Percentiles rank a stretch among this genome's conserved stretches.
Conservation (phyloP, 2,329 filamentous ascomycete genomes). For the Colletotrichum sublineola region DNA sequence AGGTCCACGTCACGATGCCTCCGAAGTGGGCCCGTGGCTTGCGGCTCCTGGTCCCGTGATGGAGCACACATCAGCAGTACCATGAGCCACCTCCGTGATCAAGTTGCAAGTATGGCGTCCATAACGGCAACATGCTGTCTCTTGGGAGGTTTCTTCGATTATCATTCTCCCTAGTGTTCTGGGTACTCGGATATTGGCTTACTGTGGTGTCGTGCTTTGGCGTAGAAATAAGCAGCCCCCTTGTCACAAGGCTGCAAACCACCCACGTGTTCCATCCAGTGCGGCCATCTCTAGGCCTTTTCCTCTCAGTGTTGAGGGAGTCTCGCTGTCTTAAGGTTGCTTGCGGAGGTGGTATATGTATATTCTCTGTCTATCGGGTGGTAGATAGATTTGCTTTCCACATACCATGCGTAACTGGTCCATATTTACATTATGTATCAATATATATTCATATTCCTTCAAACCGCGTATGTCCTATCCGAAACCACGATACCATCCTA, state of each 20-base stretch:
- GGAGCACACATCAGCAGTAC: neutral
- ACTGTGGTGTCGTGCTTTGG: too few relatives aligned
- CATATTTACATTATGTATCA: neutral
- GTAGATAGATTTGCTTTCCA: neutral
- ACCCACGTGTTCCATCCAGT: neutral
- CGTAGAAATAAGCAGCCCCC: too few relatives aligned
- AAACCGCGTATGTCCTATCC: neutral
- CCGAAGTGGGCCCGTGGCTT: neutral
- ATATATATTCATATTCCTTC: neutral
- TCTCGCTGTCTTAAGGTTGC: fast-evolving
- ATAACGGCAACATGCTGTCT: neutral
- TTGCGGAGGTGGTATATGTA: fast-evolving
- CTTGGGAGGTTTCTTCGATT: neutral
- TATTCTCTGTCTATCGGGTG: neutral
- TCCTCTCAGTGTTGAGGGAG: neutral
- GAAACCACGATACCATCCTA: neutral
- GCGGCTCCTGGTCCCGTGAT: neutral
- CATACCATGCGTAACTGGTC: neutral
- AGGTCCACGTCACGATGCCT: neutral
- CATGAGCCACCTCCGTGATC: neutral
- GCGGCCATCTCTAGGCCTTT: neutral
- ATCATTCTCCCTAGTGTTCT: too few relatives aligned
- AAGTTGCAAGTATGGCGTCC: neutral
- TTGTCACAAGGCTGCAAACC: neutral
- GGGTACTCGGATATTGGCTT: neutral